Conservation (phyloP, 192 early-diverging fungal genomes). For the Dissophora globulifera region DNA sequence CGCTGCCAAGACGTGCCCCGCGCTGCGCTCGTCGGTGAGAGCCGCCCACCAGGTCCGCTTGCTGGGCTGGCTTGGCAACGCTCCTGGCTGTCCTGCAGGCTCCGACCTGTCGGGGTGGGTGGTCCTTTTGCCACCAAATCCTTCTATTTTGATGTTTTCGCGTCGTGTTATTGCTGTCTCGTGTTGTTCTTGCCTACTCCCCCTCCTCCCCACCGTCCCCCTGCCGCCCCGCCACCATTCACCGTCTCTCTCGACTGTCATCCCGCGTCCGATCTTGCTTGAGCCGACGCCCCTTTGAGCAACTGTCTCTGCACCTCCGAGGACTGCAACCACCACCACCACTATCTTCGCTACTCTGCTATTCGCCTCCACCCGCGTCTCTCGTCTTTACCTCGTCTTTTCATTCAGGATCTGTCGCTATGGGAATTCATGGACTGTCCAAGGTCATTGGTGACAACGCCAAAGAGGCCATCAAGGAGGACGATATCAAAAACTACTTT, state of each 20-base stretch:
- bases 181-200: too few relatives aligned
- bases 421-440: constrained; percentile 89
- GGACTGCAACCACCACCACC: too few relatives aligned
- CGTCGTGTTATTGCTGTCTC: background rate
- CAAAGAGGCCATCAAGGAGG: constrained; percentile 82
- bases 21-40: too few relatives aligned
- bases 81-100: too few relatives aligned
- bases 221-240: background rate
- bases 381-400: constrained; percentile 1
- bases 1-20: too few relatives aligned
- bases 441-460: constrained; percentile 95
- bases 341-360: background rate
- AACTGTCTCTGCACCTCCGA: too few relatives aligned
- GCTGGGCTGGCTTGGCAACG: too few relatives aligned
- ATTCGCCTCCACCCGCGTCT: too few relatives aligned
- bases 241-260: background rate
- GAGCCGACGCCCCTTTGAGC: background rate
- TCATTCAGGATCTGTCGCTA: constrained; percentile 42
- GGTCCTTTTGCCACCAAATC: constrained; percentile 18
- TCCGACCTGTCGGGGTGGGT: too few relatives aligned
- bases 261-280: background rate
- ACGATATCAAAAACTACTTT: constrained; percentile 88
- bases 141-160: background rate
- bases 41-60: too few relatives aligned
- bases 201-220: too few relatives aligned